Evolutionary conservation across 1,284 basidiomycete genomes (phyloP), one percentile per base, ranked within the genome.

Genomic region (Xanthoconium separans): DNA sequence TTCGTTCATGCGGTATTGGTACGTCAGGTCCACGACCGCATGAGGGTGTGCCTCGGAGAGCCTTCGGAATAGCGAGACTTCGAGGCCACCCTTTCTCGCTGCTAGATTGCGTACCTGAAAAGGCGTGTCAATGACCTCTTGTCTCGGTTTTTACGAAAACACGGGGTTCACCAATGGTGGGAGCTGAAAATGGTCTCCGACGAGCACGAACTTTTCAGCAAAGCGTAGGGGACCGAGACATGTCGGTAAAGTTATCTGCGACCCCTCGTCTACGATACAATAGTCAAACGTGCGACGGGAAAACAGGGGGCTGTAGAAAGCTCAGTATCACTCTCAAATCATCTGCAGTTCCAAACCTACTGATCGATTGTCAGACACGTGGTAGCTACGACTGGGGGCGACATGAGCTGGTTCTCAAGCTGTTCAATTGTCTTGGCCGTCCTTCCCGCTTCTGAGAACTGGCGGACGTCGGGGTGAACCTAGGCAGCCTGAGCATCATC

Each of bases 221-320:
- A 89, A 93, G 1, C 95, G 84, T 7, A 99, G 75, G 0, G 97
- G 96, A 0, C 97, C 96, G 1, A 99, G 76, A 65, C 94, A 98
- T 0, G 95, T 95, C 0, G 97, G 97, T 3, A 99, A 73, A 0
- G 96, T 98, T 58, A 99, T 95, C 70, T 99, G 97, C 0, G 95
- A 98, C 0, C 96, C 97, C 69, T 99, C 97, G 62, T 99, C 97
- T 13, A 99, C 89, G 55, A 99, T 98, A 73, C 96, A 99, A 65
- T 95, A 96, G 70, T 99, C 95, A 65, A 99, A 99, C 10, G 76
- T 83, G 7, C 93, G 80, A 22, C 89, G 82, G 40, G 83, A 81
- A 71, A 99, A 98, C 6, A 98, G 65, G 0, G 93, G 85, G 64
- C 93, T 95, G 61, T 22, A 18, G 33, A 20, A 27, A 54, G 44